Percentiles rank a stretch among this genome's conserved stretches.
Evolutionary conservation across 2,329 filamentous ascomycete genomes (phyloP).

Genomic region (Talaromyces sp.): DNA sequence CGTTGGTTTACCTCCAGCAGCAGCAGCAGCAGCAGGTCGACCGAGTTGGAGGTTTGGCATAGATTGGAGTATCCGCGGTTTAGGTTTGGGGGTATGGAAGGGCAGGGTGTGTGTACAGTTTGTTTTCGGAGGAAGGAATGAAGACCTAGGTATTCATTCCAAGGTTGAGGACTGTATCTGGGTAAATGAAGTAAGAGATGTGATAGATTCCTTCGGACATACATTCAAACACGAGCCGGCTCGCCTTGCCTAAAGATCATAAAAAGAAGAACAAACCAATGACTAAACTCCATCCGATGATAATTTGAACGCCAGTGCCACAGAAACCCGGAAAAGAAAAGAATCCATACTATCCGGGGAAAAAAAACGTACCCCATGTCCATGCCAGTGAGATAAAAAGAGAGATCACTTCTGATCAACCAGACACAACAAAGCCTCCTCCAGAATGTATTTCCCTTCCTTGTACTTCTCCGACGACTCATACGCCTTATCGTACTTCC

Average conservation of each 20-base stretch:
- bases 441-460: constrained; percentile 95
- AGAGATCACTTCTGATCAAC: constrained; percentile 12
- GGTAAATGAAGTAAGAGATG: background rate
- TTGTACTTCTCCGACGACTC: constrained; percentile 94
- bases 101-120: constrained; percentile 18
- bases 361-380: no score
- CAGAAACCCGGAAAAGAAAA: no score
- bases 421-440: constrained; percentile 80
- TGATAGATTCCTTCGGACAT: background rate
- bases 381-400: background rate
- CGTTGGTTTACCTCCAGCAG: constrained; percentile 63
- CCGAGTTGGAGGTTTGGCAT: constrained; percentile 56
- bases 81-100: constrained; percentile 18
- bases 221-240: background rate
- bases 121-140: constrained; percentile 13
- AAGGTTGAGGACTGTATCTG: no score
- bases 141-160: no score
- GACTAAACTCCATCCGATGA: no score
- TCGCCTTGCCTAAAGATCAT: background rate
- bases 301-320: no score
- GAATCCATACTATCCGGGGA: no score
- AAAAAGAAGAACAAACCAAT: no score
- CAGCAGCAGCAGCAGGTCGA: constrained; percentile 13
- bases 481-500: constrained; percentile 98
- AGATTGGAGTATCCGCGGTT: constrained; percentile 79